Evolutionary conservation across 148 eudicot species (phyloP).

Genomic region (Fallopia convolvulus): DNA sequence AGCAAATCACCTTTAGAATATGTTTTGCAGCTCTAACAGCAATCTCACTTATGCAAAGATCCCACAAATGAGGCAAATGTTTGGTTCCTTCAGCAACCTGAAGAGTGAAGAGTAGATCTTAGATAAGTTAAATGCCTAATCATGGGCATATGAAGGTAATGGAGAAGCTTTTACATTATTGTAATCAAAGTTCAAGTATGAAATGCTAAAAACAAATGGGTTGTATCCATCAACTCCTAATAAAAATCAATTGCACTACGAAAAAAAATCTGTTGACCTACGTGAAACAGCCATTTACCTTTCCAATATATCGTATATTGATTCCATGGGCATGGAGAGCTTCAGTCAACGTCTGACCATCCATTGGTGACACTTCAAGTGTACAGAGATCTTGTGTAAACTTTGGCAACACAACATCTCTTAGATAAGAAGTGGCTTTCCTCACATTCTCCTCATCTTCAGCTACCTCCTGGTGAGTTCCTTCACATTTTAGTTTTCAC

Average conservation of each 20-base stretch:
- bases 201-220: not conserved
- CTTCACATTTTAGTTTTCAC: slow-evolving; percentile 9
- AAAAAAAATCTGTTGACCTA: not conserved
- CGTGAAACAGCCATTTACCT: slow-evolving; percentile 37
- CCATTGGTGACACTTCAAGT: slow-evolving; percentile 99
- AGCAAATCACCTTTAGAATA: slow-evolving; percentile 64
- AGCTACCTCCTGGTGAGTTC: slow-evolving; percentile 65
- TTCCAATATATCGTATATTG: slow-evolving; percentile 91
- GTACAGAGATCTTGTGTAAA: slow-evolving; percentile 82
- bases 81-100: slow-evolving; percentile 92
- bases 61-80: slow-evolving; percentile 93
- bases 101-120: slow-evolving; percentile 24
- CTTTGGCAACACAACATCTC: slow-evolving; percentile 61
- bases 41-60: slow-evolving; percentile 82
- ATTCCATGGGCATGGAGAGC: slow-evolving; percentile 99
- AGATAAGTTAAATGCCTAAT: not conserved
- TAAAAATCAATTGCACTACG: not conserved
- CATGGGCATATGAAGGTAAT: not conserved
- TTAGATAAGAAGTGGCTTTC: slow-evolving; percentile 68
- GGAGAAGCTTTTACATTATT: not conserved
- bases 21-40: slow-evolving; percentile 90
- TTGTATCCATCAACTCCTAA: not conserved
- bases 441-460: slow-evolving; percentile 84
- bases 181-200: not conserved
- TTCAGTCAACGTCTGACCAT: slow-evolving; percentile 98